These are phyloP conservation scores for Talaromyces trachyspermus DNA, from an alignment of 495 filamentous ascomycete genomes.

Conservation along the genomic window DNA sequence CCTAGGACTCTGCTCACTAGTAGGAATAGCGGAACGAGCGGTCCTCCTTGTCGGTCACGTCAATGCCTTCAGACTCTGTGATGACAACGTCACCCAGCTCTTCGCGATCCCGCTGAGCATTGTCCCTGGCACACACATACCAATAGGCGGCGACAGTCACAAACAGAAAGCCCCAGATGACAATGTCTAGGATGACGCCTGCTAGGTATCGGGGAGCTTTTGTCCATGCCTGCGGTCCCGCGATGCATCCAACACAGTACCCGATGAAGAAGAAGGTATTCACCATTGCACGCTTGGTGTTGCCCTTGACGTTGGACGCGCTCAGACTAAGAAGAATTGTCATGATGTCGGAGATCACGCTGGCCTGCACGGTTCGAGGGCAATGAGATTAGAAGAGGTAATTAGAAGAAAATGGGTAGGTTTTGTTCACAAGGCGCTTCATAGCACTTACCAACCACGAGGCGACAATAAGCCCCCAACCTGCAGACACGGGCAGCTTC, in stretches of 20 bases:
- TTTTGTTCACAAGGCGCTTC: not conserved
- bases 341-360: conserved; percentile 38
- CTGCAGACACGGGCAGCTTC: conserved; percentile 18
- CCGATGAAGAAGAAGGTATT: conserved; percentile 34
- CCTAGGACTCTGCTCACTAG: no score
- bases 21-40: conserved; percentile 14
- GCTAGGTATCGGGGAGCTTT: conserved; percentile 18
- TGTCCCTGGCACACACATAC: conserved; percentile 18
- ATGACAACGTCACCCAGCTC: not conserved
- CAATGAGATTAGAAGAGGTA: not conserved
- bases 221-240: conserved; percentile 25
- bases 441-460: conserved; percentile 26
- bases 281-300: conserved; percentile 51
- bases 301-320: conserved; percentile 52
- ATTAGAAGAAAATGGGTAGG: not conserved
- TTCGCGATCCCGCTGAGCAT: conserved; percentile 9
- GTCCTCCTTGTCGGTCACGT: conserved; percentile 20
- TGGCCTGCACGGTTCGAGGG: conserved; percentile 11
- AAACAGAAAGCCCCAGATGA: conserved; percentile 24
- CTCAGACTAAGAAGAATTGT: conserved; percentile 46
- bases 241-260: conserved; percentile 29
- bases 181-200: conserved; percentile 22
- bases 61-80: not conserved
- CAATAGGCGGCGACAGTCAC: conserved; percentile 16
- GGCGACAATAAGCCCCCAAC: conserved; percentile 27